phyloP scores from a whole-genome alignment of 1,139 yeast species.

The Geotrichum australiense region DNA sequence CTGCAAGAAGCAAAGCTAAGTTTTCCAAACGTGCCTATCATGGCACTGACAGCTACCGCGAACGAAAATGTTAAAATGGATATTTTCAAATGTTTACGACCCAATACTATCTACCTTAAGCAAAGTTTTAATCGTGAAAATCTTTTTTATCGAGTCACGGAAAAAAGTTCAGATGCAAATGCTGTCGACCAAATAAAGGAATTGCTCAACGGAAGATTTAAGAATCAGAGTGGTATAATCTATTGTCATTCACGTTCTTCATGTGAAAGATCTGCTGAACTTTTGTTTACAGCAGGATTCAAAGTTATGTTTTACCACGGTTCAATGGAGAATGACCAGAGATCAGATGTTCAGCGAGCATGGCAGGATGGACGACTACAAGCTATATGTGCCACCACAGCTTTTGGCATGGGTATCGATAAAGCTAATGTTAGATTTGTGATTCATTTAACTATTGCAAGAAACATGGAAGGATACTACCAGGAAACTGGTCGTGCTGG shows the following conservation, averaged over 20 bases:
- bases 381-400: constrained; percentile 93
- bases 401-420: constrained; percentile 98
- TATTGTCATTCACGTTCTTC: constrained; percentile 87
- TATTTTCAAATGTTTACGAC: constrained; percentile 41
- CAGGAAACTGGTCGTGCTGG: constrained; percentile 99
- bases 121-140: constrained; percentile 86
- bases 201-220: constrained; percentile 46
- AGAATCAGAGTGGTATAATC: constrained; percentile 72
- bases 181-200: constrained; percentile 48
- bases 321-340: constrained; percentile 75
- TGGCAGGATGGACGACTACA: constrained; percentile 76
- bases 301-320: constrained; percentile 82
- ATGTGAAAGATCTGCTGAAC: constrained; percentile 75
- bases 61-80: constrained; percentile 86
- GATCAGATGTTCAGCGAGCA: constrained; percentile 58
- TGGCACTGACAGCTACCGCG: constrained; percentile 98
- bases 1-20: constrained; percentile 63
- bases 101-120: constrained; percentile 48
- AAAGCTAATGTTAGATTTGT: constrained; percentile 93
- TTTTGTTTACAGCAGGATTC: constrained; percentile 54
- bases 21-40: constrained; percentile 77
- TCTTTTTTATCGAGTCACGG: constrained; percentile 67
- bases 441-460: constrained; percentile 79
- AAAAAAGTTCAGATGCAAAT: constrained; percentile 52
- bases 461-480: constrained; percentile 90